These are phyloP conservation scores for Aspergillus fischeri DNA, from an alignment of 2,329 filamentous ascomycete genomes.

Conservation along the genomic window DNA sequence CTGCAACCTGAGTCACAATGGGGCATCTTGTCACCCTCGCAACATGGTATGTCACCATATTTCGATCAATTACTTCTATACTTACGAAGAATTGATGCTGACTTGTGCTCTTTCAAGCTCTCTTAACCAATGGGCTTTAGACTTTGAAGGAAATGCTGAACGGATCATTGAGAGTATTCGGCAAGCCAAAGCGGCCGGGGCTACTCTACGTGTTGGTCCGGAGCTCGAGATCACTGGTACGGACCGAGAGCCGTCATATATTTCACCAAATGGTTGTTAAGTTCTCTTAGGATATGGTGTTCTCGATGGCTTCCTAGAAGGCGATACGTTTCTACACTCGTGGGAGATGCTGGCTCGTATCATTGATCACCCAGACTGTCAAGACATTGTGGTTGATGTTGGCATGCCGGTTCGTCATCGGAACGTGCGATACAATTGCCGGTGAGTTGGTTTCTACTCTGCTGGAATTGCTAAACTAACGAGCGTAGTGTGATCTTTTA, in stretches of 20 bases:
- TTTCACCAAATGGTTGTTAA: neutral
- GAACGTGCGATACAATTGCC: slow-evolving; percentile 61
- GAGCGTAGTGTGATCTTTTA: slow-evolving; percentile 50
- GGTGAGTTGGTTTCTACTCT: slow-evolving; percentile 25
- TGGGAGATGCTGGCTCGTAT: slow-evolving; percentile 62
- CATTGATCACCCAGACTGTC: slow-evolving; percentile 54
- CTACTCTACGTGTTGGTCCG: slow-evolving; percentile 59
- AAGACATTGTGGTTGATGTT: slow-evolving; percentile 64
- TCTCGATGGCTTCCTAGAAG: slow-evolving; percentile 63
- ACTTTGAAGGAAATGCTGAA: slow-evolving; percentile 60
- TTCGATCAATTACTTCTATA: neutral
- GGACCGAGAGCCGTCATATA: neutral
- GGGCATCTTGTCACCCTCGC: slow-evolving; percentile 42
- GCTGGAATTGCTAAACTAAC: neutral
- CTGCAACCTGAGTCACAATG: slow-evolving; percentile 21
- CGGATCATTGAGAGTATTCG: slow-evolving; percentile 62
- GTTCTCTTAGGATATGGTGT: slow-evolving; percentile 51
- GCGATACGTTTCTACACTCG: slow-evolving; percentile 55
- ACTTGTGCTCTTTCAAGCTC: slow-evolving; percentile 18
- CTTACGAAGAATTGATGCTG: slow-evolving; percentile 3
- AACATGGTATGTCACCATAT: slow-evolving; percentile 34
- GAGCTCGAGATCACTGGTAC: slow-evolving; percentile 53
- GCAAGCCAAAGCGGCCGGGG: slow-evolving; percentile 56
- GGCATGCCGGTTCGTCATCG: slow-evolving; percentile 61
- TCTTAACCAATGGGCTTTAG: slow-evolving; percentile 51